Evolutionary conservation across 352 stramenopile species (phyloP).

Genomic region (Globisporangium apiculatum): DNA sequence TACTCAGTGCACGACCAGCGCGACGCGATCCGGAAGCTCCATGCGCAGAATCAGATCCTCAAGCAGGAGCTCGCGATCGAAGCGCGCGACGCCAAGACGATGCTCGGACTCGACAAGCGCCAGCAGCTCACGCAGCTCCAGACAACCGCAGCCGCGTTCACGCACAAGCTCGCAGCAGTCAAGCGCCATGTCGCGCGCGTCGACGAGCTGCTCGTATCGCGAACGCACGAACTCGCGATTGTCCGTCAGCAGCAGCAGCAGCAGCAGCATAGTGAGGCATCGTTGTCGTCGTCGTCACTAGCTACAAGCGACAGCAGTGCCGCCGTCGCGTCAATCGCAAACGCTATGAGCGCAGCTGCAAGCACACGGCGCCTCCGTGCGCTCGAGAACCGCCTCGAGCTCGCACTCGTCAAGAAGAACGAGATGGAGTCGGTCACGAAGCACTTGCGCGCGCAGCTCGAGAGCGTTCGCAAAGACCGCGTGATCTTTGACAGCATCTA

Average conservation of each 20-base stretch:
- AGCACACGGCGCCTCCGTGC: constrained; percentile 40
- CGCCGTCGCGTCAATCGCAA: neutral
- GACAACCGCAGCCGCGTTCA: constrained; percentile 36
- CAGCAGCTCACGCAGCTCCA: constrained; percentile 50
- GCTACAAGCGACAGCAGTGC: constrained; percentile 5
- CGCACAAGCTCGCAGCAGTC: constrained; percentile 38
- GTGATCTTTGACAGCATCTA: constrained; percentile 82
- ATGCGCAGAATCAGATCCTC: constrained; percentile 70
- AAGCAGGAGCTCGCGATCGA: constrained; percentile 73
- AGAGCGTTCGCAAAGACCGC: constrained; percentile 59
- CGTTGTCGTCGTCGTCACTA: constrained; percentile 3
- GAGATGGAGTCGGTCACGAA: constrained; percentile 82
- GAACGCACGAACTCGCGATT: constrained; percentile 37
- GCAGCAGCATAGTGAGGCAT: neutral
- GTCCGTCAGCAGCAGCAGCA: constrained; percentile 29
- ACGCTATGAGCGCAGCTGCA: constrained; percentile 32
- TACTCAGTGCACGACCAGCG: constrained; percentile 69
- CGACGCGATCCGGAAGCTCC: constrained; percentile 61
- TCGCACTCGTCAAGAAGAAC: constrained; percentile 74
- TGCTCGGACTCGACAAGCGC: constrained; percentile 49
- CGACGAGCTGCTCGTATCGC: constrained; percentile 38
- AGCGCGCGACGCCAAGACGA: constrained; percentile 36
- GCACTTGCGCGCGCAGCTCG: constrained; percentile 57
- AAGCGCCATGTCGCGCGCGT: constrained; percentile 34
- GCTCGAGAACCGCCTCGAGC: constrained; percentile 67